Conservation (phyloP, 169 alveolate genomes). For the Neospora caninum region DNA sequence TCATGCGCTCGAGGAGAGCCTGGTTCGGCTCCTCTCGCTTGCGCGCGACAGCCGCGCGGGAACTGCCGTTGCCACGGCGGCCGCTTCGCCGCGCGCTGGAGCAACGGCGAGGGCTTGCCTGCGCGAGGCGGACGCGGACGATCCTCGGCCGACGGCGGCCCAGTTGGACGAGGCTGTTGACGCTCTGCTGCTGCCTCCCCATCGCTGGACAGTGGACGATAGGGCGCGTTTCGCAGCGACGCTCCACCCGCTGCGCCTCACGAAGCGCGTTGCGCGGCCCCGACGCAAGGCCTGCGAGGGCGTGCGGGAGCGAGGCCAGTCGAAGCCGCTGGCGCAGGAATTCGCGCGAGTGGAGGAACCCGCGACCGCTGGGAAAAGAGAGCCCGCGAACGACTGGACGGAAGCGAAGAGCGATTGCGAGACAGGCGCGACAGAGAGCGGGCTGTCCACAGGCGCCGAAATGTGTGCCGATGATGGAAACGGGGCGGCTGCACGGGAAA, state of each 20-base stretch:
- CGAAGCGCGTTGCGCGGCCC: neutral
- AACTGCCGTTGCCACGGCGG: neutral
- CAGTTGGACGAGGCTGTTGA: neutral
- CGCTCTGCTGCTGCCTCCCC: neutral
- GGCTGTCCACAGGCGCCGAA: too few relatives aligned
- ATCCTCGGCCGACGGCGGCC: neutral
- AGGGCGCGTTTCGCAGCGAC: neutral
- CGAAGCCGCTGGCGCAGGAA: neutral
- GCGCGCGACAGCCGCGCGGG: neutral
- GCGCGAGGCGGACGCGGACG: neutral
- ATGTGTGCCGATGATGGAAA: too few relatives aligned
- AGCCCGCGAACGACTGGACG: neutral
- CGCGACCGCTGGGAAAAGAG: neutral
- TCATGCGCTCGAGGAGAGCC: neutral
- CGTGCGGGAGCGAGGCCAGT: neutral
- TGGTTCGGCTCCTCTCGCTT: neutral
- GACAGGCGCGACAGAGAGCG: neutral
- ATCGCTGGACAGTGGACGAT: neutral
- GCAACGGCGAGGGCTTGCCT: neutral
- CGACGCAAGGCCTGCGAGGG: neutral
- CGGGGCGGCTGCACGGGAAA: too few relatives aligned
- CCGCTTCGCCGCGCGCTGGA: neutral
- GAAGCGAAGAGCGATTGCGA: neutral
- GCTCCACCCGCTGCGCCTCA: neutral
- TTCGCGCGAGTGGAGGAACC: neutral